These are phyloP conservation scores for Eustoma russellianum DNA, from an alignment of 257 asterid species.

Conservation along the genomic window DNA sequence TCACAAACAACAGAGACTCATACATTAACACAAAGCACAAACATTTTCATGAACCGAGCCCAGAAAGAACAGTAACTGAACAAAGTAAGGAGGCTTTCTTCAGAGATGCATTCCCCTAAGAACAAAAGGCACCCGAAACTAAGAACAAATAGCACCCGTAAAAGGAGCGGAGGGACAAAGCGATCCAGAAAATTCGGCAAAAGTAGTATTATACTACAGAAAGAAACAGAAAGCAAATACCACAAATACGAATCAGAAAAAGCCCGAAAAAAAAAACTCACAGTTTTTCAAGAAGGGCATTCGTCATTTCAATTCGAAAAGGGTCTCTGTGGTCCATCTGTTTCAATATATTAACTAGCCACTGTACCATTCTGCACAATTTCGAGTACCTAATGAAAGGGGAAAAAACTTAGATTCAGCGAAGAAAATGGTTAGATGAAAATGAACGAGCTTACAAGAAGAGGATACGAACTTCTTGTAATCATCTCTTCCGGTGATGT, in stretches of 20 bases:
- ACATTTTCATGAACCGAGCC: too few relatives aligned
- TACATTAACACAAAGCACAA: too few relatives aligned
- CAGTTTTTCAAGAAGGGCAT: slow-evolving; percentile 87
- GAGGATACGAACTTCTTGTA: slow-evolving; percentile 54
- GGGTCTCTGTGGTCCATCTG: slow-evolving; percentile 89
- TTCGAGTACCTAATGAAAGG: slow-evolving; percentile 58
- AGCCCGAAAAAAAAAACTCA: slow-evolving; percentile 26
- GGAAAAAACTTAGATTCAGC: too few relatives aligned
- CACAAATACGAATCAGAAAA: not conserved
- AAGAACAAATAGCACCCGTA: too few relatives aligned
- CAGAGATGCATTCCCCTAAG: too few relatives aligned
- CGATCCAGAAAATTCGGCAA: not conserved
- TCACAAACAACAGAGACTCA: too few relatives aligned
- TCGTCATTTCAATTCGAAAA: slow-evolving; percentile 77
- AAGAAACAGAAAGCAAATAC: not conserved
- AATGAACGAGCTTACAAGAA: not conserved
- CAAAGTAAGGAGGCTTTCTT: too few relatives aligned
- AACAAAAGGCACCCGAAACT: not conserved
- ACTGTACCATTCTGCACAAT: slow-evolving; percentile 80
- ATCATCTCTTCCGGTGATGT: slow-evolving; percentile 75
- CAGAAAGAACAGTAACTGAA: too few relatives aligned
- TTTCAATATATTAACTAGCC: slow-evolving; percentile 71
- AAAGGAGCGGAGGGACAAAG: too few relatives aligned
- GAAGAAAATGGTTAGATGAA: not conserved
- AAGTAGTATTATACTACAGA: too few relatives aligned